phyloP scores from a whole-genome alignment of 2,329 filamentous ascomycete genomes.

The Cyphellophora attinorum region DNA sequence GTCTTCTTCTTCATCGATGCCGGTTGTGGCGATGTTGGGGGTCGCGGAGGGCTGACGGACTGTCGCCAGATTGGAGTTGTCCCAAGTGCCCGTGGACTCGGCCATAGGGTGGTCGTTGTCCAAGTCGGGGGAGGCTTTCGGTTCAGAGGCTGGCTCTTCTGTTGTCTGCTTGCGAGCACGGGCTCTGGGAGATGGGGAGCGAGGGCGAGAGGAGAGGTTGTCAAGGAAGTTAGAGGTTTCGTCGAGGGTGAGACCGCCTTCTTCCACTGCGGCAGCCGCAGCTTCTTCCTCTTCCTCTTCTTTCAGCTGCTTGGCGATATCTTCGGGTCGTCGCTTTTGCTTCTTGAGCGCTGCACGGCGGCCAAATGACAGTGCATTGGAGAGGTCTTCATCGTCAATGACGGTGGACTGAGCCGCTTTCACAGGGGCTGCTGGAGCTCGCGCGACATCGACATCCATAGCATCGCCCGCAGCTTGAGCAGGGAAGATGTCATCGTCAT shows the following conservation, averaged over 20 bases:
- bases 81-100: constrained; percentile 36
- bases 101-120: constrained; percentile 47
- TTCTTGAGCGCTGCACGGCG: constrained; percentile 79
- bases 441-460: constrained; percentile 64
- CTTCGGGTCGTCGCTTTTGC: constrained; percentile 80
- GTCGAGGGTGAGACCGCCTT: constrained; percentile 74
- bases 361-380: constrained; percentile 75
- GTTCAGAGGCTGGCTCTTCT: constrained; percentile 2
- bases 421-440: constrained; percentile 32
- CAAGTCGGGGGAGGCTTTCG: constrained; percentile 22
- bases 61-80: constrained; percentile 38
- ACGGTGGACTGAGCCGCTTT: constrained; percentile 63
- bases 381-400: constrained; percentile 86
- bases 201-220: constrained; percentile 57
- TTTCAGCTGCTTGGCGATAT: constrained; percentile 69
- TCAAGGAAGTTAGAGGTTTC: constrained; percentile 93
- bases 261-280: constrained; percentile 41
- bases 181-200: constrained; percentile 36
- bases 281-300: constrained; percentile 49
- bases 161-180: constrained; percentile 11
- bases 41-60: constrained; percentile 36
- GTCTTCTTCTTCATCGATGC: constrained; percentile 76
- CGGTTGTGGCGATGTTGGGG: constrained; percentile 44
- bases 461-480: constrained; percentile 32
- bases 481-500: constrained; percentile 46